A percentile compares a stretch with the other conserved stretches of the same genome.
Evolutionary conservation across 805 yeast species (phyloP).

Genomic region (Sugiyamaella smithiae): DNA sequence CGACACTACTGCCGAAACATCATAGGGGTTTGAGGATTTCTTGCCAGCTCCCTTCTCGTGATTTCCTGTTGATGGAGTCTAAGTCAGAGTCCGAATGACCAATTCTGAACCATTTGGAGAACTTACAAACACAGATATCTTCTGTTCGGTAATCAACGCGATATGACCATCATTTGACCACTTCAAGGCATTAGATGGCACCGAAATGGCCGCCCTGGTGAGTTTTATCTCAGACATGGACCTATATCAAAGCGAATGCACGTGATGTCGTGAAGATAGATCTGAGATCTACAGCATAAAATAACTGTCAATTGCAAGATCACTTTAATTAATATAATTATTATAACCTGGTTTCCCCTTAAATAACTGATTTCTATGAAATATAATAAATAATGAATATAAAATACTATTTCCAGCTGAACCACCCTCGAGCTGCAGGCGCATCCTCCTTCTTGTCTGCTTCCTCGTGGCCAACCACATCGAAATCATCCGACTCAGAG

Average conservation of each 20-base stretch:
- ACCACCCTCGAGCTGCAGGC: constrained; percentile 16
- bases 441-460: constrained; percentile 12
- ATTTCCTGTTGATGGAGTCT: background rate
- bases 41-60: constrained; percentile 1
- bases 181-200: constrained; percentile 19
- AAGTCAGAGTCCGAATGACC: background rate
- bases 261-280: constrained; percentile 1
- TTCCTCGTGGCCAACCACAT: constrained; percentile 24
- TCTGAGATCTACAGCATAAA: background rate
- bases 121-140: constrained; percentile 20
- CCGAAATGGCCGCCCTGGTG: constrained; percentile 5
- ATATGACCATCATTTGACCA: constrained; percentile 27
- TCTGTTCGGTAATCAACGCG: constrained; percentile 18
- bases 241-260: too few species aligned
- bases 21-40: background rate
- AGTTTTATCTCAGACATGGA: constrained; percentile 6
- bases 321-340: too few species aligned
- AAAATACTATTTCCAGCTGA: constrained; percentile 13
- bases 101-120: background rate
- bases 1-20: background rate
- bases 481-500: constrained; percentile 20
- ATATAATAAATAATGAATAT: constrained; percentile 1
- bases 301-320: background rate
- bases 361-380: too few species aligned
- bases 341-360: too few species aligned